These are phyloP conservation scores for Lodderomyces pseudojiufengensis DNA, from an alignment of 1,139 yeast species.

Conservation along the genomic window DNA sequence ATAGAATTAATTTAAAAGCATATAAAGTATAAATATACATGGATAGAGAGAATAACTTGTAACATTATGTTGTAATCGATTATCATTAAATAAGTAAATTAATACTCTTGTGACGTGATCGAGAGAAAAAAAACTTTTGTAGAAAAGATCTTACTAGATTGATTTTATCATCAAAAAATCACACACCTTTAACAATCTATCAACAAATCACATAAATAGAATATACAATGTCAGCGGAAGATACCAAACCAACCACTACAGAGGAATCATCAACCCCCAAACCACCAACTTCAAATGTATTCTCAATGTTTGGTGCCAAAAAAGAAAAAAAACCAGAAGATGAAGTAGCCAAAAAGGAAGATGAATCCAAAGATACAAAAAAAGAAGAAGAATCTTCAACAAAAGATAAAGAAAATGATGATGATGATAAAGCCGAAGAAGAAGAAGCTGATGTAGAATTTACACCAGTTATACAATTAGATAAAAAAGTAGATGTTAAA, in stretches of 20 bases:
- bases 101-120: too few species aligned
- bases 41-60: too few species aligned
- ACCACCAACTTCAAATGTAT: slow-evolving; percentile 75
- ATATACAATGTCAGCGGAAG: slow-evolving; percentile 36
- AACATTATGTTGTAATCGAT: too few species aligned
- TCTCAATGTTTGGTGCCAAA: slow-evolving; percentile 89
- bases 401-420: slow-evolving; percentile 32
- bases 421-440: slow-evolving; percentile 65
- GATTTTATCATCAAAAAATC: not conserved
- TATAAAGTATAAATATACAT: too few species aligned
- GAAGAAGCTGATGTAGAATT: slow-evolving; percentile 95
- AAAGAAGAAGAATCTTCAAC: slow-evolving; percentile 20
- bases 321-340: slow-evolving; percentile 56
- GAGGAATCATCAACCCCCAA: slow-evolving; percentile 23
- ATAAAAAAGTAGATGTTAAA: slow-evolving; percentile 86
- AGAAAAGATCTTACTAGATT: too few species aligned
- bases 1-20: not conserved
- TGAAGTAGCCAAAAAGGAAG: slow-evolving; percentile 28
- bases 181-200: too few species aligned
- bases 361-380: slow-evolving; percentile 27
- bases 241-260: slow-evolving; percentile 26
- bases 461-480: slow-evolving; percentile 92
- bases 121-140: not conserved
- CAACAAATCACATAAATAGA: too few species aligned
- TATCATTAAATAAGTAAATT: too few species aligned